Percentiles rank a stretch among this genome's conserved stretches.
phyloP scores from a whole-genome alignment of 495 filamentous ascomycete genomes.

The Umbilicaria muhlenbergii region DNA sequence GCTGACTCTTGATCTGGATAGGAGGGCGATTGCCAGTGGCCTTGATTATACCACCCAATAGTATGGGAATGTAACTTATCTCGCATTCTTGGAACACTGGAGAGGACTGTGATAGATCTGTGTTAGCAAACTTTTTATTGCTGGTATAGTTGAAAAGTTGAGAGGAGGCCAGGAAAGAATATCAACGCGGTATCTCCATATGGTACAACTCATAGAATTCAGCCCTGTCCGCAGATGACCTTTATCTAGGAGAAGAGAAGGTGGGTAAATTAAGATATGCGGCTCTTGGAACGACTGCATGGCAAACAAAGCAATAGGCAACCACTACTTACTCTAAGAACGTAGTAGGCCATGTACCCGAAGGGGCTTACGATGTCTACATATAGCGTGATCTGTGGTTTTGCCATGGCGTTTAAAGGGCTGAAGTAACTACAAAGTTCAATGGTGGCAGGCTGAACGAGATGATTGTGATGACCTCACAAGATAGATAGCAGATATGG shows the following conservation, averaged over 20 bases:
- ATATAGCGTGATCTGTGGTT: conserved; percentile 49
- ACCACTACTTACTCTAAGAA: conserved; percentile 33
- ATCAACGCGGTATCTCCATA: too few species aligned
- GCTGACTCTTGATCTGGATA: conserved; percentile 50
- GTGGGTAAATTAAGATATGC: too few species aligned
- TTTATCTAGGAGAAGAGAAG: too few species aligned
- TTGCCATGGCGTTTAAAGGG: conserved; percentile 18
- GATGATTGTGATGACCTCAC: too few species aligned
- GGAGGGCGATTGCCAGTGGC: conserved; percentile 47
- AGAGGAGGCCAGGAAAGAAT: too few species aligned
- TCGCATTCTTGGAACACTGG: conserved; percentile 42
- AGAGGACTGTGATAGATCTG: conserved; percentile 32
- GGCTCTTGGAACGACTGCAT: too few species aligned
- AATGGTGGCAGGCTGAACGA: too few species aligned
- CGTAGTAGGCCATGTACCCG: conserved; percentile 50
- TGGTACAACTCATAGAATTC: too few species aligned
- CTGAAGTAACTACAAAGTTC: too few species aligned
- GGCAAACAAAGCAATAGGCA: not conserved
- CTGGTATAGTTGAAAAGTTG: not conserved
- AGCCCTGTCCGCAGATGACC: too few species aligned
- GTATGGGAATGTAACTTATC: conserved; percentile 49
- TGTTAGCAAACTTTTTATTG: not conserved
- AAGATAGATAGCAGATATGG: too few species aligned
- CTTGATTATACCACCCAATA: conserved; percentile 56
- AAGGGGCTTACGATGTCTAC: conserved; percentile 59